phyloP scores from a whole-genome alignment of 176 grass and related monocot species.

The Hsuehochloa calcarea region DNA sequence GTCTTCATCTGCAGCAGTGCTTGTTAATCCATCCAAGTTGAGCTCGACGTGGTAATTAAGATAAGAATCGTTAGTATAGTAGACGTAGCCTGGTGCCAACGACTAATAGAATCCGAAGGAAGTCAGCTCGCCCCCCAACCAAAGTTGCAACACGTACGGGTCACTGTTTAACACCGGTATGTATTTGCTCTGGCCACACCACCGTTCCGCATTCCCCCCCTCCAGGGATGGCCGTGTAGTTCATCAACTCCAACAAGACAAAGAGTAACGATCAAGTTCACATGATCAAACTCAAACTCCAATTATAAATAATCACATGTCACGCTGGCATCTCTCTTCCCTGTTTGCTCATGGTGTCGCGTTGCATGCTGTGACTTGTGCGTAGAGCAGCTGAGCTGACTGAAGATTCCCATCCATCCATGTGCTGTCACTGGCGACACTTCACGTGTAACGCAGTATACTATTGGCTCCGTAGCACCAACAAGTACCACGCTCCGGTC shows the following conservation, averaged over 20 bases:
- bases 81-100: background rate
- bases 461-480: background rate
- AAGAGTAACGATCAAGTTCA: too few relatives aligned
- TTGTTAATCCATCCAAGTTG: background rate
- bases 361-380: background rate
- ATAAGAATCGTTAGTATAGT: background rate
- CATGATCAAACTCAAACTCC: too few relatives aligned
- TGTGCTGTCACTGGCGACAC: conserved; percentile 25
- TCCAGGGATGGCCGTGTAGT: too few relatives aligned
- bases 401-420: conserved; percentile 9
- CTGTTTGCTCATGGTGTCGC: background rate
- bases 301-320: background rate
- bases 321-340: background rate
- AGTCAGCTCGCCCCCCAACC: background rate
- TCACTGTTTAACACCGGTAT: background rate
- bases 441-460: background rate
- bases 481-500: background rate
- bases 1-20: background rate
- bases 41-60: background rate
- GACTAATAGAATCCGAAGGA: background rate
- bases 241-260: too few relatives aligned
- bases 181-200: background rate
- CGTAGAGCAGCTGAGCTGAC: background rate
- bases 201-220: background rate
- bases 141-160: background rate